Evolutionary conservation across 2,329 filamentous ascomycete species (phyloP).

Genomic region (Apiospora arundinis): DNA sequence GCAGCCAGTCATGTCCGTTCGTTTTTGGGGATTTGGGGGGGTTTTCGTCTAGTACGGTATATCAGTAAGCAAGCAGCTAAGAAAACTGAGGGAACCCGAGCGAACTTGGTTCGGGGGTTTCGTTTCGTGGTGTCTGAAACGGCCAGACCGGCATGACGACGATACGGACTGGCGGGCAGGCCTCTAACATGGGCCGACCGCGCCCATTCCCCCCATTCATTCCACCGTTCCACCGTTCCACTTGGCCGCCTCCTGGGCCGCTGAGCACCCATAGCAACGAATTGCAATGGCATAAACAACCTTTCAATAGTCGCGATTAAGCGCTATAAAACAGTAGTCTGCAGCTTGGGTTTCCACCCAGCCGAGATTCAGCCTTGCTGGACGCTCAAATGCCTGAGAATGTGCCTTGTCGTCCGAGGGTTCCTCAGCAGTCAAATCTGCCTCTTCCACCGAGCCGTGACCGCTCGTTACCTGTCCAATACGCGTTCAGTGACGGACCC

Average conservation of each 20-base stretch:
- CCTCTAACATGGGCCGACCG: conserved; percentile 2
- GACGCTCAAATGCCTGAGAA: background rate
- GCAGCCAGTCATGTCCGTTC: background rate
- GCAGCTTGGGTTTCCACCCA: conserved; percentile 11
- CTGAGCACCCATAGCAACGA: conserved; percentile 18
- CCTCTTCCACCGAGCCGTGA: background rate
- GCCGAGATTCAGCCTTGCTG: background rate
- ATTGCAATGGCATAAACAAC: conserved; percentile 18
- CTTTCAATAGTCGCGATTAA: background rate
- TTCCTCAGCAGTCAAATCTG: background rate
- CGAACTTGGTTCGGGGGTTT: background rate
- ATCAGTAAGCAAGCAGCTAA: background rate
- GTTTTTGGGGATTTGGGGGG: background rate
- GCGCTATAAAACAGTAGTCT: conserved; percentile 18
- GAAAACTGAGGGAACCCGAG: conserved; percentile 6
- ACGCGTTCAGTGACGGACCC: background rate
- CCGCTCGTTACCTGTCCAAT: conserved; percentile 14
- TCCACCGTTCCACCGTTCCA: background rate
- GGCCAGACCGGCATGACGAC: background rate
- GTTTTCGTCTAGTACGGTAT: background rate
- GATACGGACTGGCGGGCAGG: background rate
- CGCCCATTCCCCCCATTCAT: background rate
- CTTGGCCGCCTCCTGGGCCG: conserved; percentile 7
- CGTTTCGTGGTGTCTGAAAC: conserved; percentile 8
- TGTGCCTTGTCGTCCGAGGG: conserved; percentile 1